Conservation (phyloP, 1,284 basidiomycete genomes). For the Rhizopogon hawkerae region DNA sequence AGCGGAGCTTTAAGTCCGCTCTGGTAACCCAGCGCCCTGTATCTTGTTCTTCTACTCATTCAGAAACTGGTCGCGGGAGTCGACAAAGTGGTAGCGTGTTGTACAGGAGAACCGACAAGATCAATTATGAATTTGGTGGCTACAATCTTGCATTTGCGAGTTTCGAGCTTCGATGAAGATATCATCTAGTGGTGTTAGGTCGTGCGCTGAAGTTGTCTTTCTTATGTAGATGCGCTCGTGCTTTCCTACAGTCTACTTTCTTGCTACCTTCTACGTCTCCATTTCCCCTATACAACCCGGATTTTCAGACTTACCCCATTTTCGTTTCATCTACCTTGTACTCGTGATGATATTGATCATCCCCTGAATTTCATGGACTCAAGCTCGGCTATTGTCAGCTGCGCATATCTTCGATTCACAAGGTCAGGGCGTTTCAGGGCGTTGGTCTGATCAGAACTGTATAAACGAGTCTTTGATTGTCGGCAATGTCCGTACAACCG, state of each 20-base stretch:
- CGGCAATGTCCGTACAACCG: slow-evolving; percentile 3
- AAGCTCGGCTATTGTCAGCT: not conserved
- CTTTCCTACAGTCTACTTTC: slow-evolving; percentile 10
- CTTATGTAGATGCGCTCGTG: slow-evolving; percentile 15
- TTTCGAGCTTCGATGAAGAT: slow-evolving; percentile 52
- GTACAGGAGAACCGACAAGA: slow-evolving; percentile 85
- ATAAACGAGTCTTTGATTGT: slow-evolving; percentile 8
- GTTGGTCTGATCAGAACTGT: not conserved
- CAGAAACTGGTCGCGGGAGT: slow-evolving; percentile 11
- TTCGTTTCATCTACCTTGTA: slow-evolving; percentile 13
- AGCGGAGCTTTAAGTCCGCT: slow-evolving; percentile 60
- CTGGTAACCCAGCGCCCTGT: slow-evolving; percentile 29
- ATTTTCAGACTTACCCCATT: slow-evolving; percentile 1
- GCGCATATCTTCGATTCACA: slow-evolving; percentile 8
- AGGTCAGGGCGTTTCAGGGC: slow-evolving; percentile 4
- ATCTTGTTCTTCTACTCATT: slow-evolving; percentile 16
- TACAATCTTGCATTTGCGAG: slow-evolving; percentile 93
- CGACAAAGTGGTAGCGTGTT: slow-evolving; percentile 10
- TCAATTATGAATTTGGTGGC: slow-evolving; percentile 95
- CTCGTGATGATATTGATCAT: slow-evolving; percentile 10
- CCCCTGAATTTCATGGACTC: not conserved
- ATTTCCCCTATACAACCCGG: slow-evolving; percentile 15
- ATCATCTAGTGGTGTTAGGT: slow-evolving; percentile 7
- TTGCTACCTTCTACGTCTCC: slow-evolving; percentile 12
- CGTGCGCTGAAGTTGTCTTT: slow-evolving; percentile 15